Evolutionary conservation across 306 rosid genomes (phyloP).

Genomic region (Pueraria montana): DNA sequence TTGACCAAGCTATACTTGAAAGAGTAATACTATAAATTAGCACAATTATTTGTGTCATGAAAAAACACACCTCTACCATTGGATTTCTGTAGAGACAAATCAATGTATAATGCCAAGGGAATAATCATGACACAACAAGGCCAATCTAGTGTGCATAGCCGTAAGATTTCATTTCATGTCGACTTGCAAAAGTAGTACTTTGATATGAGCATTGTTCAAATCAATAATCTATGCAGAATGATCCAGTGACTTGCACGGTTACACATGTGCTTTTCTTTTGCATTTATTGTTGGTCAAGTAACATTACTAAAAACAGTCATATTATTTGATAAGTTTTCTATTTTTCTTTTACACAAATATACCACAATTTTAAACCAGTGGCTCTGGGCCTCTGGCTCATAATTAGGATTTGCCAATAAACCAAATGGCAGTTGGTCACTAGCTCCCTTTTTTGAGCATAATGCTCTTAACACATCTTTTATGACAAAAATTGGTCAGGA

Average conservation of each 20-base stretch:
- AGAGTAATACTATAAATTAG: conserved; percentile 2
- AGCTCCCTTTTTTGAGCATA: not conserved
- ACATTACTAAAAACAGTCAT: not conserved
- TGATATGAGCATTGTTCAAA: conserved; percentile 28
- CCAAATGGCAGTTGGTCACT: not conserved
- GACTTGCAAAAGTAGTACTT: not conserved
- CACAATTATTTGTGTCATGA: conserved; percentile 3
- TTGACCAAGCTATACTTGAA: conserved; percentile 25
- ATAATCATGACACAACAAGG: conserved; percentile 22
- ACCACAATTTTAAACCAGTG: conserved; percentile 7
- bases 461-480: not conserved
- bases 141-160: conserved; percentile 14
- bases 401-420: not conserved
- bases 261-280: too few species aligned
- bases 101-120: conserved; percentile 23
- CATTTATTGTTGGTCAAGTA: not conserved
- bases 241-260: conserved; percentile 15
- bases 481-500: not conserved
- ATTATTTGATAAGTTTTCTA: not conserved
- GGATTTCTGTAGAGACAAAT: conserved; percentile 24
- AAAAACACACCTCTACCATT: conserved; percentile 14
- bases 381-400: not conserved
- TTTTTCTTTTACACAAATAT: conserved; percentile 13
- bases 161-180: conserved; percentile 15
- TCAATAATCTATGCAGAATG: conserved; percentile 22